A percentile compares a stretch with the other conserved stretches of the same genome.
Evolutionary conservation across 2,329 filamentous ascomycete species (phyloP).

Genomic region (Madurella mycetomatis): DNA sequence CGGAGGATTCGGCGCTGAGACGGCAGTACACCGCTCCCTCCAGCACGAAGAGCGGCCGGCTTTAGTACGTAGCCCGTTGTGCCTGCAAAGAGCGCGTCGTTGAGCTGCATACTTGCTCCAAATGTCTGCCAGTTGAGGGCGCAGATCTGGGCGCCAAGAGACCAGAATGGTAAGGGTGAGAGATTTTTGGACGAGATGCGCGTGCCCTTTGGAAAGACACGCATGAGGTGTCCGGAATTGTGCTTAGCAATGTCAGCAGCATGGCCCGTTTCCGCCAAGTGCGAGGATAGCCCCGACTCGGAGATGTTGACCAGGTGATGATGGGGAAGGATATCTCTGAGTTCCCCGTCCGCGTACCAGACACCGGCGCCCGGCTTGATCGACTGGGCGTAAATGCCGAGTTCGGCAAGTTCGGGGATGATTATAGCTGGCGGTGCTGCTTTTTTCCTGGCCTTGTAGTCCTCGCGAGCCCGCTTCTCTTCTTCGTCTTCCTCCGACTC

Average conservation of each 20-base stretch:
- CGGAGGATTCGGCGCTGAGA: constrained; percentile 38
- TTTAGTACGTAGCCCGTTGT: constrained; percentile 64
- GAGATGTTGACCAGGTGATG: constrained; percentile 67
- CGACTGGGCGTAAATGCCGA: constrained; percentile 66
- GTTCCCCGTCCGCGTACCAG: constrained; percentile 50
- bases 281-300: constrained; percentile 52
- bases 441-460: constrained; percentile 53
- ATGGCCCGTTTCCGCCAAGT: constrained; percentile 35
- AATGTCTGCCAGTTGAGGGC: constrained; percentile 69
- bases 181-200: constrained; percentile 64
- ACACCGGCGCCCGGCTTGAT: constrained; percentile 63
- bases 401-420: constrained; percentile 59
- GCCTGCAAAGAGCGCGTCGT: constrained; percentile 62
- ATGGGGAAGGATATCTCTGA: constrained; percentile 49
- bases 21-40: constrained; percentile 31
- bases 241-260: constrained; percentile 51
- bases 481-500: constrained; percentile 23
- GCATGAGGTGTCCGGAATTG: constrained; percentile 64
- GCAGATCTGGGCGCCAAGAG: constrained; percentile 62
- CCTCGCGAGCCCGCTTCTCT: constrained; percentile 45
- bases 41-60: constrained; percentile 53
- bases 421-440: constrained; percentile 45
- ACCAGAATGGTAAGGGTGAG: constrained; percentile 61
- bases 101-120: constrained; percentile 61
- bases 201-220: constrained; percentile 65